Conservation (phyloP, 495 filamentous ascomycete species). For the Penicillium simplicissimum region DNA sequence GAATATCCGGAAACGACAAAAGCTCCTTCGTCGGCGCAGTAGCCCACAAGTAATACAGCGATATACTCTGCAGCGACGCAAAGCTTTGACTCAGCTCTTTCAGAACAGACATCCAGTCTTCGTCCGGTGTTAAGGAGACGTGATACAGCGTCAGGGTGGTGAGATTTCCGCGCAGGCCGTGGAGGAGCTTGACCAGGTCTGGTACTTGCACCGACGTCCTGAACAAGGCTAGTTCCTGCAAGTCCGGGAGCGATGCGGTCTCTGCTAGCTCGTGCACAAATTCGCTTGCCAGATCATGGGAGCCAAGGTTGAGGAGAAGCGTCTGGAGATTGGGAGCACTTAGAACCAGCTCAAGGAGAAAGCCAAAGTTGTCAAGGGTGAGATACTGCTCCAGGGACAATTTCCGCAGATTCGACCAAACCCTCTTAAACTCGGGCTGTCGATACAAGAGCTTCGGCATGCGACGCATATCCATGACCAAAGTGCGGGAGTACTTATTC, state of each 20-base stretch:
- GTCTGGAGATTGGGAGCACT: conserved; percentile 27
- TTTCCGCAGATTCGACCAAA: conserved; percentile 29
- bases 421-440: conserved; percentile 27
- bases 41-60: conserved; percentile 30
- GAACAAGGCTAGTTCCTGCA: conserved; percentile 29
- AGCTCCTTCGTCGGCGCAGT: conserved; percentile 21
- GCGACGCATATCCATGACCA: conserved; percentile 38
- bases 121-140: conserved; percentile 20
- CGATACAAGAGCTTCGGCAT: conserved; percentile 31
- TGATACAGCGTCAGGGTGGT: conserved; percentile 24
- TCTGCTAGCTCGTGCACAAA: conserved; percentile 33
- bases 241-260: conserved; percentile 18
- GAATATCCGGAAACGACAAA: conserved; percentile 25
- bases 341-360: conserved; percentile 30
- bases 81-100: conserved; percentile 18
- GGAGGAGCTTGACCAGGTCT: conserved; percentile 24
- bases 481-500: conserved; percentile 26
- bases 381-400: conserved; percentile 32
- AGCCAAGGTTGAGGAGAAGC: conserved; percentile 27
- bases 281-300: conserved; percentile 27
- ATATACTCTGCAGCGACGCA: conserved; percentile 17
- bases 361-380: conserved; percentile 31
- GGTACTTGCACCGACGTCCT: conserved; percentile 18
- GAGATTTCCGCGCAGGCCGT: conserved; percentile 14
- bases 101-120: conserved; percentile 21